Percentiles rank a stretch among this genome's conserved stretches.
phyloP scores from a whole-genome alignment of 495 filamentous ascomycete genomes.

The Penicillium verhagenii region DNA sequence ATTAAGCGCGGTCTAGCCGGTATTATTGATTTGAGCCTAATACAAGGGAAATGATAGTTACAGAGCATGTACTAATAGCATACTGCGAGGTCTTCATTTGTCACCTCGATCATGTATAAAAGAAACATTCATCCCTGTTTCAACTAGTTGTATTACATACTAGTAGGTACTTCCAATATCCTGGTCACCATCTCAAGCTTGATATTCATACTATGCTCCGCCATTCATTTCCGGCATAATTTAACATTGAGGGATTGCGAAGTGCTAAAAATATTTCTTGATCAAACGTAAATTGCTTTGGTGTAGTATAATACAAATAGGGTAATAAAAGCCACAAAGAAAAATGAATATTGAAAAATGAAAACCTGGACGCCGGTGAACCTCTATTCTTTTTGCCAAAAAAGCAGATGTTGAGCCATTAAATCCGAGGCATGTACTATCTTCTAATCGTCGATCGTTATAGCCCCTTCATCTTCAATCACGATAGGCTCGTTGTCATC shows the following conservation, averaged over 20 bases:
- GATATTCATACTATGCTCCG: not conserved
- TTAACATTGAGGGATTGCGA: not conserved
- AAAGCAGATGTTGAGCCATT: not conserved
- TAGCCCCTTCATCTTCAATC: conserved; percentile 58
- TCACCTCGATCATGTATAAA: too few species aligned
- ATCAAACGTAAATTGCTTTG: conserved; percentile 2
- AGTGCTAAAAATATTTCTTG: not conserved
- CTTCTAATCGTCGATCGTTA: conserved; percentile 66
- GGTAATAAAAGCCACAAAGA: not conserved
- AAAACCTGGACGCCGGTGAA: not conserved
- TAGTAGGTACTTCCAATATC: too few species aligned
- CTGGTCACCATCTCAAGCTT: too few species aligned
- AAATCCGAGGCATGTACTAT: not conserved
- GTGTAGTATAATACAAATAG: conserved; percentile 22
- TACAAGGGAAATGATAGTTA: not conserved
- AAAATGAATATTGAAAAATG: not conserved
- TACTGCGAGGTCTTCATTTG: too few species aligned
- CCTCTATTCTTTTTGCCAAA: not conserved
- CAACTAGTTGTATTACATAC: too few species aligned
- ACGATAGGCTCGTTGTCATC: conserved; percentile 44
- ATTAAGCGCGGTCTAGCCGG: conserved; percentile 58
- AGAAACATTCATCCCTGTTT: too few species aligned
- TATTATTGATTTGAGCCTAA: too few species aligned
- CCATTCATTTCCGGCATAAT: not conserved
- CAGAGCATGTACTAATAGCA: too few species aligned